These are phyloP conservation scores for Bisporella sp. DNA, from an alignment of 2,329 filamentous ascomycete species.

Conservation along the genomic window DNA sequence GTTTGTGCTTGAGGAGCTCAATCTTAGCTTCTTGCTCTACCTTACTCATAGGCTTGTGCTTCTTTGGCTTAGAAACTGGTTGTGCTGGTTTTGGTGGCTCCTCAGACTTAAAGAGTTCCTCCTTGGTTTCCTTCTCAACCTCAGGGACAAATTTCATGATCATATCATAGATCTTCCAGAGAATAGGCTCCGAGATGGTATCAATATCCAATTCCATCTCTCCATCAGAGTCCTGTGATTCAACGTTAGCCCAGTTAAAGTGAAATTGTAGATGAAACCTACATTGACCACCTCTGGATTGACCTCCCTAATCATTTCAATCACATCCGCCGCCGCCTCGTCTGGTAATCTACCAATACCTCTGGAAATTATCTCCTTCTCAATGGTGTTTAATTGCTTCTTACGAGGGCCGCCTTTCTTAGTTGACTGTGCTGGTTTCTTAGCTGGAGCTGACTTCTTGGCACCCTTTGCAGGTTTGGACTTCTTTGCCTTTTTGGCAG, in stretches of 20 bases:
- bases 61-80: conserved; percentile 38
- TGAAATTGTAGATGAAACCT: neutral
- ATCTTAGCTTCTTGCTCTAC: conserved; percentile 63
- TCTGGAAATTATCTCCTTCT: conserved; percentile 88
- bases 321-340: conserved; percentile 69
- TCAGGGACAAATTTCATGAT: conserved; percentile 44
- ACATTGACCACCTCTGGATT: conserved; percentile 53
- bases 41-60: conserved; percentile 72
- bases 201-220: conserved; percentile 56
- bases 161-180: conserved; percentile 46
- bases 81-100: conserved; percentile 24
- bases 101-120: conserved; percentile 14
- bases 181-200: conserved; percentile 44
- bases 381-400: conserved; percentile 62
- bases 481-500: conserved; percentile 43
- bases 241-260: conserved; percentile 9
- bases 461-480: conserved; percentile 35
- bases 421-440: conserved; percentile 35
- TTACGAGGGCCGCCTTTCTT: conserved; percentile 14
- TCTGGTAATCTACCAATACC: conserved; percentile 77
- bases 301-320: conserved; percentile 85
- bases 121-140: conserved; percentile 29
- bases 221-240: conserved; percentile 37
- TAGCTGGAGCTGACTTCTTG: conserved; percentile 29
- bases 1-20: conserved; percentile 52